Conservation (phyloP, 768 basidiomycete species). For the Tricholoma sp. region DNA sequence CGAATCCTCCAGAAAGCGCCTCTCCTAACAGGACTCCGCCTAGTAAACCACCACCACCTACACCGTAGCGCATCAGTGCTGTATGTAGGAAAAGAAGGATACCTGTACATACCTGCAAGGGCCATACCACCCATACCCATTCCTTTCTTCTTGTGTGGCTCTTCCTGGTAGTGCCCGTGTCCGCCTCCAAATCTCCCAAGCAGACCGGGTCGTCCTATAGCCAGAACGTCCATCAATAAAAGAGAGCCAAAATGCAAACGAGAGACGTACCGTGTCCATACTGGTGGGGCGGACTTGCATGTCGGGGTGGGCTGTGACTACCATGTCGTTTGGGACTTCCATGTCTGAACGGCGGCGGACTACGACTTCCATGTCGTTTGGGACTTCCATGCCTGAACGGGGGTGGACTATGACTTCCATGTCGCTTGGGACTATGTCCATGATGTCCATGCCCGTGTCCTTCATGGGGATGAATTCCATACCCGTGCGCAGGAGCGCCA, state of each 20-base stretch:
- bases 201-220: constrained; percentile 7
- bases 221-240: no score
- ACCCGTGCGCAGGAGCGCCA: constrained; percentile 12
- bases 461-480: constrained; percentile 14
- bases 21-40: constrained; percentile 54
- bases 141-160: constrained; percentile 38
- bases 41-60: constrained; percentile 62
- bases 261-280: no score
- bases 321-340: no score
- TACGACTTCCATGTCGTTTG: no score
- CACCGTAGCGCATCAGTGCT: not conserved
- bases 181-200: constrained; percentile 12
- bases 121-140: constrained; percentile 39
- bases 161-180: constrained; percentile 28
- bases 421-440: no score
- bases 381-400: no score
- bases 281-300: no score
- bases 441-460: not conserved
- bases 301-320: not conserved
- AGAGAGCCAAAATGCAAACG: no score
- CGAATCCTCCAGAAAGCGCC: constrained; percentile 23
- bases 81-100: not conserved
- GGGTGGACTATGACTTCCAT: not conserved
- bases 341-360: no score
- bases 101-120: constrained; percentile 10